Evolutionary conservation across 2,329 filamentous ascomycete genomes (phyloP), one percentile per base, ranked within the genome.

Genomic region (Sporothrix globosa): DNA sequence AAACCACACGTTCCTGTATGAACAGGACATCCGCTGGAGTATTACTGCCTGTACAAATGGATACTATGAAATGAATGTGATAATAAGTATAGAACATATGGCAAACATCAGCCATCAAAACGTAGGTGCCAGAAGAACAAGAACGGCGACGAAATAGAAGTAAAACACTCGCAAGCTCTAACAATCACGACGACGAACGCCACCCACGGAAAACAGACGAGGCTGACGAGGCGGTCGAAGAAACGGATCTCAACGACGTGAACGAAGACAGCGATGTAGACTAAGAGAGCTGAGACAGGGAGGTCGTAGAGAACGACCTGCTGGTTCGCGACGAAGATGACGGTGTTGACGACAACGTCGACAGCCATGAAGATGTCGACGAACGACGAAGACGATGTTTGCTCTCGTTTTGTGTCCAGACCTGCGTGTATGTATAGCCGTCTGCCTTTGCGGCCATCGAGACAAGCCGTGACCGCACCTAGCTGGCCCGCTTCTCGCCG

Each of bases 401-500:
- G n/a, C 21, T 6, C 21, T 46, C 58, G 13, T 44, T 61, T 10
- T 11, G 19, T 5, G 24, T 39, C 56, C 56, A 60, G 14, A 3
- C 17, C 2, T 41, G 56, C 3, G 34, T 34, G 34, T 6, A 34
- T 34, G 34, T 9, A 9, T 4, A 34, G 34, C 19, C 56, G 10
- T n/a, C 11, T 0, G 13, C 24, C 52, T 10, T 19, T 11, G 24
- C n/a, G 14, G 44, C 48, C 48, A 30, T 30, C 13, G 34, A 46
- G 53, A 53, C 53, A 44, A 70, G 58, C 34, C 61, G 53, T 21
- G 69, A n/a, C 63, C 50, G 71, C 67, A 27, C 30, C 73, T 78
- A 88, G 77, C 85, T 87, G 70, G 83, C 80, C 74, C 84, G 80
- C 76, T 81, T 83, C 69, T 85, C 85, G 68, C 60, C 69, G 41